phyloP scores from a whole-genome alignment of 441 rosid genomes.

The Theobroma grandiflorum region DNA sequence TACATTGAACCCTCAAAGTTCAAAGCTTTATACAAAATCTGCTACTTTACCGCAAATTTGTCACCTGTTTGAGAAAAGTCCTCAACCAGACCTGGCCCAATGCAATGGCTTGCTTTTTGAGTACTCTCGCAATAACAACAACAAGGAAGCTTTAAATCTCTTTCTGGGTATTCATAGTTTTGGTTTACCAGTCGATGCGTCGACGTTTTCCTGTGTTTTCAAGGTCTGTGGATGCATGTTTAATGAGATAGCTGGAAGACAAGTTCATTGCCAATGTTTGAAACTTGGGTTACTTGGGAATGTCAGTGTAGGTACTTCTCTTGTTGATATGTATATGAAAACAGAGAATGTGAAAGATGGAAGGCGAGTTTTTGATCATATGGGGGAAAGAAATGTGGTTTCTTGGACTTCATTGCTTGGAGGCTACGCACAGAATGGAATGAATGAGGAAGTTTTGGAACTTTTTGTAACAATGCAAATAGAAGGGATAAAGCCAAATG shows the following conservation, averaged over 20 bases:
- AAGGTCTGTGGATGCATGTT: constrained; percentile 66
- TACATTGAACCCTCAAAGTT: constrained; percentile 6
- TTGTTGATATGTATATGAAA: constrained; percentile 81
- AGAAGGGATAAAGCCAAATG: constrained; percentile 57
- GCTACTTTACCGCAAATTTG: constrained; percentile 29
- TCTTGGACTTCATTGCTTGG: constrained; percentile 70
- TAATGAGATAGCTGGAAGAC: constrained; percentile 60
- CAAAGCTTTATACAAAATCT: neutral
- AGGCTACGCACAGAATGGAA: constrained; percentile 49
- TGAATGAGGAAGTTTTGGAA: constrained; percentile 44
- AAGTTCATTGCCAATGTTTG: constrained; percentile 63
- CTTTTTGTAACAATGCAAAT: constrained; percentile 53
- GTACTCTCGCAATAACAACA: constrained; percentile 54
- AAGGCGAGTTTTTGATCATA: constrained; percentile 55
- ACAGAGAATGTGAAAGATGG: constrained; percentile 57
- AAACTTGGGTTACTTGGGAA: constrained; percentile 70
- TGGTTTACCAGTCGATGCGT: constrained; percentile 59
- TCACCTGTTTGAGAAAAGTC: constrained; percentile 62
- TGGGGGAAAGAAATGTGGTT: constrained; percentile 61
- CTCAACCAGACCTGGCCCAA: constrained; percentile 34
- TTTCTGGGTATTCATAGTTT: constrained; percentile 56
- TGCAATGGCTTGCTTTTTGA: constrained; percentile 57
- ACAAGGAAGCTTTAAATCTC: constrained; percentile 57
- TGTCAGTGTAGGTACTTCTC: constrained; percentile 77
- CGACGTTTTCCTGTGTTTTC: constrained; percentile 66